Evolutionary conservation across 2,329 filamentous ascomycete species (phyloP), one percentile per base, ranked within the genome.

Genomic region (Colletotrichum eremochloae): DNA sequence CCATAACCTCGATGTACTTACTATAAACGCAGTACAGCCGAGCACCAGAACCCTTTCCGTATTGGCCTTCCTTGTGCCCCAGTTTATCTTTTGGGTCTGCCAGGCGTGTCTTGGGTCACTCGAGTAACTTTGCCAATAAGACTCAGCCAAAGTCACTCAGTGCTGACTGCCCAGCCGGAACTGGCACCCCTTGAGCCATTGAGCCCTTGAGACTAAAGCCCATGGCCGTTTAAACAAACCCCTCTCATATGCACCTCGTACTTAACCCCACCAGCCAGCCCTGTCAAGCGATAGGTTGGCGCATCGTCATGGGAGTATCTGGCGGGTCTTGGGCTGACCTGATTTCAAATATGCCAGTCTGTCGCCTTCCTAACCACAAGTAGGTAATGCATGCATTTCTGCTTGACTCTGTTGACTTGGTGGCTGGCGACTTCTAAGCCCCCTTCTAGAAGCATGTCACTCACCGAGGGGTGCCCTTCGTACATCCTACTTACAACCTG

Each of bases 351-450:
- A 58, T 52, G 60, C 40, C 18, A 55, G 40, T 71, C 36, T 56
- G 40, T 65, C 36, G 31, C 24, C 55, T 42, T 66, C 42, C 55
- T 48, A 61, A 67, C 61, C 55, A 55, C 56, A 55, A 69, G 56
- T 62, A 55, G 64, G 56, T 62, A 33, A 63, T 71, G 67, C 67
- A 67, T 67, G 62, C 56, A 29, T 61, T 53, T 55, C 46, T 62
- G n/a, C 71, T 52, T 67, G 62, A 58, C 66, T 58, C 62, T 68
- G 66, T 73, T 52, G 33, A 62, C 29, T 36, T 44, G 46, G 71
- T 73, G 71, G 71, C 71, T 73, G 67, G 67, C 67, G 63, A 18
- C 31, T 73, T 71, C 71, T 65, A 73, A 73, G 71, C 71, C 71
- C 46, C 71, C 29, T 67, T 73, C 71, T 67, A 71, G 71, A 73